A percentile compares a stretch with the other conserved stretches of the same genome.
Conservation (phyloP, 2,329 filamentous ascomycete species). For the Ampelomyces quisqualis region DNA sequence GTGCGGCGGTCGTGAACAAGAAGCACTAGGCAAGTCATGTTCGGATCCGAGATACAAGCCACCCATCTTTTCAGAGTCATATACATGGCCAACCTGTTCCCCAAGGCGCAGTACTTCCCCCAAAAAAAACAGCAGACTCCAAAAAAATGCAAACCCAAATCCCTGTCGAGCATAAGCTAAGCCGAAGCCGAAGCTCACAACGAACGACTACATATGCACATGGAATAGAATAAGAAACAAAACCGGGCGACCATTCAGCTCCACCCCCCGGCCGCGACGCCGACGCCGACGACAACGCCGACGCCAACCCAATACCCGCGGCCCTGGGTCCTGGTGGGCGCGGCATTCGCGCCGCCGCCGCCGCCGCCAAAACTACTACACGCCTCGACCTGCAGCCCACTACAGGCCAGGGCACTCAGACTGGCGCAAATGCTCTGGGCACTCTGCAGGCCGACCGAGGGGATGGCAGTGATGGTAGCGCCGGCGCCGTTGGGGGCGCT, state of each 20-base stretch:
- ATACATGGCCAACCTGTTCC: not conserved
- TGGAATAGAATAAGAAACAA: constrained; percentile 21
- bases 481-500: constrained; percentile 52
- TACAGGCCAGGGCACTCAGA: constrained; percentile 50
- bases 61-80: no score
- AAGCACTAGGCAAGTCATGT: no score
- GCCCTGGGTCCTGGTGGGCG: no score
- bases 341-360: constrained; percentile 33
- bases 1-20: no score
- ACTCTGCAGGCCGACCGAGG: constrained; percentile 30
- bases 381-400: constrained; percentile 50
- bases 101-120: not conserved
- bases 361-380: constrained; percentile 46
- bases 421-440: constrained; percentile 39
- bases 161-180: not conserved
- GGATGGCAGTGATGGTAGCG: constrained; percentile 51
- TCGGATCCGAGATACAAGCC: no score
- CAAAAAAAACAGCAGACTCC: not conserved
- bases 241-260: constrained; percentile 10
- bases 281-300: constrained; percentile 40
- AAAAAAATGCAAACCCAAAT: not conserved
- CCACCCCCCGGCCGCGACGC: constrained; percentile 46
- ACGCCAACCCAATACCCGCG: constrained; percentile 23
- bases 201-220: constrained; percentile 24
- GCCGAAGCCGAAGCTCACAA: constrained; percentile 1